Base-by-base conservation (phyloP, 1,284 basidiomycete species). In the Leccinum colubrinum region DNA sequence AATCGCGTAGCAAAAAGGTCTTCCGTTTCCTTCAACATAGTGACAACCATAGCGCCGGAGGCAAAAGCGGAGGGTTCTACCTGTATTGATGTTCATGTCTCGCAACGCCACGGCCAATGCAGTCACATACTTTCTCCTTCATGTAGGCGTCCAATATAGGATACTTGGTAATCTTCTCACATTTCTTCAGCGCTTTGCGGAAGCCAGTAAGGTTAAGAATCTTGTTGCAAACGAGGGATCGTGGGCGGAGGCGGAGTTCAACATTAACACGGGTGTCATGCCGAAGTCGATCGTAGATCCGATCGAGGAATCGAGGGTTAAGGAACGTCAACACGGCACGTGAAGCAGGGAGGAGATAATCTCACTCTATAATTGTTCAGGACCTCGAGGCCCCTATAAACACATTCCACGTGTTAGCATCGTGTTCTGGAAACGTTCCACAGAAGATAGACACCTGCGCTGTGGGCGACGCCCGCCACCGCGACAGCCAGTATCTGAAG, bases 101-200 rank as follows among this genome's bases (percentile, higher is more conserved):
- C 14, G 9, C 33, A 52, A 43, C 11, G 8, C 39, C 33, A 39
- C 12, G 25, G 8, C 7, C 4, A 39, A 17, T 3, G 9, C 14
- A 11, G 41, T 15, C 17, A 55, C 64, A 20, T 62, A 91, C 90
- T 70, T 86, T 88, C 69, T 93, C 89, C 14, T 81, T 78, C 78
- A 86, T 91, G 74, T 91, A 96, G 62, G 86, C 83, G 39, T 87
- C 83, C 73, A 90, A 86, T 1, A 80, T 83, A 43, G 82, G 77
- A 17, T 90, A 87, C 72, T 83, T 86, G 1, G 93, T 91, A 4
- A 86, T 80, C 77, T 97, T 98, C 72, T 97, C 94, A 70, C 95
- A 97, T 78, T 98, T 98, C 77, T 98, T 98, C 64, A 97, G 73
- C 0, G 91, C 91, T 73, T 98, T 98, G 30, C 92, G 82, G 72